Evolutionary conservation across 140 eudicot species (phyloP), one percentile per base, ranked within the genome.

Genomic region (Stevia rebaudiana): DNA sequence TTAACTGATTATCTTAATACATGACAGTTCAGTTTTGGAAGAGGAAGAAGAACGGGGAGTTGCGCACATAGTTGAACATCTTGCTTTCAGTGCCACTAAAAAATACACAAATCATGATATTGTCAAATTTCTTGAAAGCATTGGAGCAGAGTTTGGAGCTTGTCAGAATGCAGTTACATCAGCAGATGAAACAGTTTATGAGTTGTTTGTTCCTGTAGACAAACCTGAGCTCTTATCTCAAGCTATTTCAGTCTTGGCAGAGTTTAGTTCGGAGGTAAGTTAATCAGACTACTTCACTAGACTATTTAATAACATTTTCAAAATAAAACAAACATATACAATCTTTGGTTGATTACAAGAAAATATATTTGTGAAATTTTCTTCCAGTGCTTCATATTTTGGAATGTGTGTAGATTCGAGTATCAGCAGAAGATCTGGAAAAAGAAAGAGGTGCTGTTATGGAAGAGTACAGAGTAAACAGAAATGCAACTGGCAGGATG

Each of bases 81-180:
- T 90, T 36, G 97, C 97, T 49, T 90, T 90, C 79, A 90, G 94
- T 82, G 95, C 97, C 55, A 90, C 97, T 49, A 74, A 77, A 69
- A 90, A 82, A 65, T 90, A 90, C 76, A 90, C 97, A 36, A 90
- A 90, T 76, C 97, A 90, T 53, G 97, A 90, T 71, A 84, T 90
- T 52, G 86, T 90, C 70, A 90, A 79, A 59, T 90, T 90, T 84
- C 91, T 90, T 64, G 97, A 90, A 75, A 90, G 97, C 64, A 79
- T 90, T 72, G 97, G 97, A 61, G 97, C 97, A 21, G 97, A 87
- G 60, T 90, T 90, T 76, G 97, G 97, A 70, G 95, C 97, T 51
- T 90, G 97, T 74, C 94, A 84, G 65, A 90, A 90, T 79, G 97
- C 97, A 41, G 83, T 80, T 47, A 90, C 97, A 19, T 83, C 94